A percentile compares a stretch with the other conserved stretches of the same genome.
phyloP scores from a whole-genome alignment of 371 early-diverging fungal genomes.

The Cokeromyces recurvatus region DNA sequence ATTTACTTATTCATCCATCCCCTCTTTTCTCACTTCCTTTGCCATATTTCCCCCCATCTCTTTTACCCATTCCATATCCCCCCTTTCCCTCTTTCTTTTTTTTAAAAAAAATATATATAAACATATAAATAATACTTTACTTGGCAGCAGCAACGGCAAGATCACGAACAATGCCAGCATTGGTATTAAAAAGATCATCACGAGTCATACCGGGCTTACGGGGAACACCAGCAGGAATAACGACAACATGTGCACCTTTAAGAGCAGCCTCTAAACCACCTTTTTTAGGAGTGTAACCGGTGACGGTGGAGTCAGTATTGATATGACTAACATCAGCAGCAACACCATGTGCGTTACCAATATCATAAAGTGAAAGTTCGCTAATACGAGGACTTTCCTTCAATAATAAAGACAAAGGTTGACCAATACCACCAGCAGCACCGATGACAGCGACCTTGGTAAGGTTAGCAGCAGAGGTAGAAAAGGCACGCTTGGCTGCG shows the following conservation, averaged over 20 bases:
- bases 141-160: constrained; percentile 66
- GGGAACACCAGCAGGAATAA: constrained; percentile 99
- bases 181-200: constrained; percentile 98
- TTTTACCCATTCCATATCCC: too few relatives aligned
- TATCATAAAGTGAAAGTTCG: constrained; percentile 91
- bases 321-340: constrained; percentile 98
- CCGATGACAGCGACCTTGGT: constrained; percentile 81
- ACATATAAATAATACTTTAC: constrained; percentile 47
- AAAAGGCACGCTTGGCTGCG: constrained; percentile 67
- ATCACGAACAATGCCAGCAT: constrained; percentile 92
- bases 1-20: neutral
- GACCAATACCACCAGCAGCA: constrained; percentile 92
- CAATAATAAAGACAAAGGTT: constrained; percentile 85
- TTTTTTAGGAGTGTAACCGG: constrained; percentile 85
- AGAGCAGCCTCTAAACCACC: constrained; percentile 85
- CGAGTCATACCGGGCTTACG: constrained; percentile 99
- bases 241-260: constrained; percentile 84
- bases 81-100: too few relatives aligned
- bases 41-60: neutral
- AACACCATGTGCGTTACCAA: constrained; percentile 95
- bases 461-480: constrained; percentile 61
- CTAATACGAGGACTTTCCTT: constrained; percentile 81
- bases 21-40: neutral
- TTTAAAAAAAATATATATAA: too few relatives aligned
- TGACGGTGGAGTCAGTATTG: constrained; percentile 85